These are phyloP conservation scores for Francoa sonchifolia DNA, from an alignment of 441 rosid genomes.

Conservation along the genomic window DNA sequence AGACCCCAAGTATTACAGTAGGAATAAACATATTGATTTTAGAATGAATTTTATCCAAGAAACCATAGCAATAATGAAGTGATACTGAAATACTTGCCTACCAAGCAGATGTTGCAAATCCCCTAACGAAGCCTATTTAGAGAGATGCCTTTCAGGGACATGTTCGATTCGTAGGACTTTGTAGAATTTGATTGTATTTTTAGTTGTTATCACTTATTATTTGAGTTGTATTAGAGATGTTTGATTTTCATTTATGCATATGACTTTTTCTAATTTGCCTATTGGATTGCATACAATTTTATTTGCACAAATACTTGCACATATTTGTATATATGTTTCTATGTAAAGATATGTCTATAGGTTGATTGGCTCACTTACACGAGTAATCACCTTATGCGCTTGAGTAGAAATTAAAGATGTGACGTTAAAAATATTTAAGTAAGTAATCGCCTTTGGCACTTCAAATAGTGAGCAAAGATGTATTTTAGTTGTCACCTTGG, in stretches of 20 bases:
- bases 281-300: too few species aligned
- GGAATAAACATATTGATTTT: neutral
- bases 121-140: neutral
- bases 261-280: too few species aligned
- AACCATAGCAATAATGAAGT: neutral
- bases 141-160: neutral
- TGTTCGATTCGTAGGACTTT: neutral
- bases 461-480: too few species aligned
- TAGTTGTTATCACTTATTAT: too few species aligned
- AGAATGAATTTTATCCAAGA: neutral
- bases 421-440: neutral
- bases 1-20: neutral
- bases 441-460: too few species aligned
- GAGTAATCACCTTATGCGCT: neutral
- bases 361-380: neutral
- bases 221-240: too few species aligned
- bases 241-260: too few species aligned
- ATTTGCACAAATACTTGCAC: too few species aligned
- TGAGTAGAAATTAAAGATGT: neutral
- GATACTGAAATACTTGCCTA: neutral
- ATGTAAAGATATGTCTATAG: neutral
- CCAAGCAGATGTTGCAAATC: fast-evolving
- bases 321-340: too few species aligned
- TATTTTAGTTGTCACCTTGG: too few species aligned
- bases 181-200: too few species aligned